These are phyloP conservation scores for Pseudoscleropodium purum DNA, from an alignment of 225 moss, liverwort and hornwort genomes.

Conservation along the genomic window DNA sequence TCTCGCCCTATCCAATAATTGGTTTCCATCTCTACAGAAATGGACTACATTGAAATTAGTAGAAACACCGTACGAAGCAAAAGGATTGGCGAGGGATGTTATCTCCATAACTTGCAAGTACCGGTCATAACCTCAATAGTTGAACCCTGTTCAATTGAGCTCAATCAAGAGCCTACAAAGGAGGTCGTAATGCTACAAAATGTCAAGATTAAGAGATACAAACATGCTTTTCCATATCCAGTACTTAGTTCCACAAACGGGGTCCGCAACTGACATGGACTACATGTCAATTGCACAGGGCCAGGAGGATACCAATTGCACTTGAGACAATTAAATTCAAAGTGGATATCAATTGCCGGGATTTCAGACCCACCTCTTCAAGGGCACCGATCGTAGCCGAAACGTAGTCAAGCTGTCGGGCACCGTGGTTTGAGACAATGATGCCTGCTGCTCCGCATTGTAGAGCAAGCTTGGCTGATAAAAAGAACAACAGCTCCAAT, in stretches of 20 bases:
- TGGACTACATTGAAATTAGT: background rate
- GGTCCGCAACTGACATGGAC: background rate
- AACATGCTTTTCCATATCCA: background rate
- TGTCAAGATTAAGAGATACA: background rate
- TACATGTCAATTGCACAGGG: background rate
- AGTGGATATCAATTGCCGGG: background rate
- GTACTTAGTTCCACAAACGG: background rate
- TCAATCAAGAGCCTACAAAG: background rate
- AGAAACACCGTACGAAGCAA: background rate
- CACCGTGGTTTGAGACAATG: conserved; percentile 86
- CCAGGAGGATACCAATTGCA: background rate
- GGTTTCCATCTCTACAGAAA: background rate
- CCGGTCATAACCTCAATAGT: background rate
- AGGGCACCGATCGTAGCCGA: conserved; percentile 66
- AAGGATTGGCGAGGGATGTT: background rate
- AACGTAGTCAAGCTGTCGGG: conserved; percentile 65
- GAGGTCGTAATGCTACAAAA: background rate
- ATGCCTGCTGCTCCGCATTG: conserved; percentile 64
- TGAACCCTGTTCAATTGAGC: background rate
- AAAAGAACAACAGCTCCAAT: background rate
- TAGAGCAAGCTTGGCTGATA: conserved; percentile 62
- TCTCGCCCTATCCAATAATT: background rate
- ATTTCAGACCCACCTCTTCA: conserved; percentile 49
- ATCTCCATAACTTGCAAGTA: background rate
- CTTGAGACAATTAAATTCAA: background rate